Conservation (phyloP, 2,329 filamentous ascomycete species). For the Erysiphe pisi region DNA sequence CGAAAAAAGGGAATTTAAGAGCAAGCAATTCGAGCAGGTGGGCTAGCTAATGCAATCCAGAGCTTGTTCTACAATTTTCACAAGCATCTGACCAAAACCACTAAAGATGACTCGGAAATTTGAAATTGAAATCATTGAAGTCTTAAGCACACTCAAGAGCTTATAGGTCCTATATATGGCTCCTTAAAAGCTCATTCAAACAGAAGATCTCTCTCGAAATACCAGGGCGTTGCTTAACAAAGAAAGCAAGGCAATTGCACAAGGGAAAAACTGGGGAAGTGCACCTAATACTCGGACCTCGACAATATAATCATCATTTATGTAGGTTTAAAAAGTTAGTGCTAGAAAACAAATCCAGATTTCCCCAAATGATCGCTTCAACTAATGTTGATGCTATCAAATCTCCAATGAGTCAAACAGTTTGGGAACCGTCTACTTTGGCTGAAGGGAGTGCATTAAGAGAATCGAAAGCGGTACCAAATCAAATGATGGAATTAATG, state of each 20-base stretch:
- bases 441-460: not conserved
- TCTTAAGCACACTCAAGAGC: not conserved
- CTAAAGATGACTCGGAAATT: not conserved
- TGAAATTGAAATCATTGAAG: not conserved
- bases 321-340: not conserved
- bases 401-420: not conserved
- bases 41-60: not conserved
- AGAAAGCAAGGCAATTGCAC: not conserved
- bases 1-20: not conserved
- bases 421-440: not conserved
- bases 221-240: not conserved
- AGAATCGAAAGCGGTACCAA: not conserved
- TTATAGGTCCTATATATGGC: not conserved
- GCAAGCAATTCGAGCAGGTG: not conserved
- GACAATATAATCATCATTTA: not conserved
- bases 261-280: not conserved
- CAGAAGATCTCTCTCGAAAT: not conserved
- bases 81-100: not conserved
- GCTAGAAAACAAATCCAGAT: not conserved
- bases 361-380: not conserved
- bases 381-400: not conserved
- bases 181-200: not conserved
- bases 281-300: not conserved
- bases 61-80: not conserved
- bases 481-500: not conserved